Evolutionary conservation across 495 filamentous ascomycete genomes (phyloP), one percentile per base, ranked within the genome.

Genomic region (Aspergillus sparsus): DNA sequence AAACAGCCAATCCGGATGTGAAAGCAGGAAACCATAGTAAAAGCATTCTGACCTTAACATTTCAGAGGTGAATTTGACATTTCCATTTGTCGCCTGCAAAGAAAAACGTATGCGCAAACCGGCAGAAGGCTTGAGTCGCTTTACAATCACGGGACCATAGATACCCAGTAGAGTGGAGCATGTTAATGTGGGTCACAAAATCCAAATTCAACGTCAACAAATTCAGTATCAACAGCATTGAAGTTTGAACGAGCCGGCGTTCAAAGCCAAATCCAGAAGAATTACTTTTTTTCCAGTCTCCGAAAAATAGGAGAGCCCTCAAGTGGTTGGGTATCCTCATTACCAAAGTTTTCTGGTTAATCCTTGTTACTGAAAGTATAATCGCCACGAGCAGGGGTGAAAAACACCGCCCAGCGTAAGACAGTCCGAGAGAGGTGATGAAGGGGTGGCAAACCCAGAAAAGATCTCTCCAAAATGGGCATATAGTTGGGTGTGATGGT

Each of bases 181-280:
- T 70, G 68, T 66, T 27, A 27, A 76, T 69, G 74, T 73, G 76
- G 75, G 75, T 72, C 71, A 55, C 35, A 53, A 47, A 76, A 77
- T 76, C 58, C 73, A 78, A 80, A 71, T 77, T 68, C 67, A 77
- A 78, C 76, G 74, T 80, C 74, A 62, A 59, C 53, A 58, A 53
- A 53, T 53, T 50, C 11, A 21, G 50, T 36, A 37, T 56, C 27
- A 35, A 49, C 31, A 41, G 41, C 11, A 33, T 44, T 32, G 18
- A 18, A 34, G 37, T 21, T 42, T n/a, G 13, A 10, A 53, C 10
- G 9, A 13, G 31, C 4, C 32, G 46, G 31, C 3, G 16, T 45
- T 42, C 7, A 16, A 27, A 35, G 57, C 33, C 49, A 21, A 32
- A 52, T 32, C 34, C 35, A 35, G 12, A 55, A 52, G 13, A 31